Evolutionary conservation across 768 basidiomycete species (phyloP).

Genomic region (Leucosporidium yakuticum): DNA sequence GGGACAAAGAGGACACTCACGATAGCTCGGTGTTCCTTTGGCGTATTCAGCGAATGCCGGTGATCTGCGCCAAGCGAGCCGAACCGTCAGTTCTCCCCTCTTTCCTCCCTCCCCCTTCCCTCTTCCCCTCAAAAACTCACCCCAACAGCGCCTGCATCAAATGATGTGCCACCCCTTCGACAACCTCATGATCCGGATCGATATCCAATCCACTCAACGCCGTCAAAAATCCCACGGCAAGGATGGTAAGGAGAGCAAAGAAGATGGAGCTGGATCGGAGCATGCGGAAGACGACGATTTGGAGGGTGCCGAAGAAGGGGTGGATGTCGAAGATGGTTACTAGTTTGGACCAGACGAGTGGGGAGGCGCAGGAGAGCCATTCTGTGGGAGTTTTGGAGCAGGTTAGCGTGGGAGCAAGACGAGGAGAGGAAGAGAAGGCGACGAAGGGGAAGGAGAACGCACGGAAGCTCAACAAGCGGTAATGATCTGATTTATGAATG

Average conservation of each 20-base stretch:
- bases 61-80: neutral
- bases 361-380: too few relatives aligned
- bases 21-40: slow-evolving; percentile 10
- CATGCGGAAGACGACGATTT: slow-evolving; percentile 47
- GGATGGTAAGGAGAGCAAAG: slow-evolving; percentile 42
- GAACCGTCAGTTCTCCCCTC: neutral
- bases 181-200: slow-evolving; percentile 33
- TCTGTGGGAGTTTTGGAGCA: slow-evolving; percentile 32
- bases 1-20: too few relatives aligned
- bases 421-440: slow-evolving; percentile 17
- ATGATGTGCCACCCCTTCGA: slow-evolving; percentile 41
- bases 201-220: slow-evolving; percentile 40
- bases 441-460: neutral
- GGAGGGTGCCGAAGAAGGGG: slow-evolving; percentile 33
- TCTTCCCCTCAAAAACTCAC: slow-evolving; percentile 21
- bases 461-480: slow-evolving; percentile 35
- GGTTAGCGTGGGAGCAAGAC: slow-evolving; percentile 32
- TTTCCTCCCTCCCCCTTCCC: too few relatives aligned
- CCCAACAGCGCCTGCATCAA: slow-evolving; percentile 47
- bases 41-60: slow-evolving; percentile 37
- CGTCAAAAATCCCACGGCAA: slow-evolving; percentile 40
- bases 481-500: slow-evolving; percentile 9
- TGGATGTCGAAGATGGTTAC: slow-evolving; percentile 36
- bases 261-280: slow-evolving; percentile 43
- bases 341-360: too few relatives aligned